Base-by-base conservation (phyloP, 441 rosid genomes). In the Syzygium syzygioides region DNA sequence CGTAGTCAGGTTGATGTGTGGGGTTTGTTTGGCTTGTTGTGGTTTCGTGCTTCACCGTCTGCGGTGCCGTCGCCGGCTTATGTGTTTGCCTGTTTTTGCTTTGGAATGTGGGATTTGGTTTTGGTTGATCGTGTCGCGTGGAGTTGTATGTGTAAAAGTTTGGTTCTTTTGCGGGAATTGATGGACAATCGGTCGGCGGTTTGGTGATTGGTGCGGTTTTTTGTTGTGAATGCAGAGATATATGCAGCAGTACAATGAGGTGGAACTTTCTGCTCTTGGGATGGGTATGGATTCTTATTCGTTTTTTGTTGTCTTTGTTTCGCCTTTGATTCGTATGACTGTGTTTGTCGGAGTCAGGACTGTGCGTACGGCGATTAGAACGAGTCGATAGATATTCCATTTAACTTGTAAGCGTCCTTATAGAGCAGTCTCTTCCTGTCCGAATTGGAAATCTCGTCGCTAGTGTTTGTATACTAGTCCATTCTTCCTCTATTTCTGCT, bases 201-300 rank as follows among this genome's bases (percentile, higher is more conserved):
- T 55, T 62, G 30, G 48, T 59, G 85, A 25, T 56, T 64, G 48
- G 26, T n/a, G 55, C 55, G 56, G 14, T 41, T 57, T 68, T 30
- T 90, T 55, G 10, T 53, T 54, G 26, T 13, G 59, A 34, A 41
- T 93, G 92, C 96, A 96, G 99, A 96, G 98, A 91, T 96, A 96
- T 88, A 96, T 97, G 99, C 99, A 98, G 91, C 98, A 97, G 90
- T 90, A 94, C 94, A 92, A 91, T 87, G 98, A 98, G 91, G 98
- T 98, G 85, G 98, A 97, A 71, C 93, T 97, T 50, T 98, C 99
- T 90, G 98, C 98, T 4, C 98, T 97, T 71, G 99, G 99, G 56
- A 98, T 98, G 99, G 99, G 98, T 98, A 95, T 8, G 13, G 45
- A 84, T 30, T 80, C 37, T 62, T 18, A 3, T 18, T 10, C 60